phyloP scores from a whole-genome alignment of 129 eudicot species.

The Saussurea involucrata region DNA sequence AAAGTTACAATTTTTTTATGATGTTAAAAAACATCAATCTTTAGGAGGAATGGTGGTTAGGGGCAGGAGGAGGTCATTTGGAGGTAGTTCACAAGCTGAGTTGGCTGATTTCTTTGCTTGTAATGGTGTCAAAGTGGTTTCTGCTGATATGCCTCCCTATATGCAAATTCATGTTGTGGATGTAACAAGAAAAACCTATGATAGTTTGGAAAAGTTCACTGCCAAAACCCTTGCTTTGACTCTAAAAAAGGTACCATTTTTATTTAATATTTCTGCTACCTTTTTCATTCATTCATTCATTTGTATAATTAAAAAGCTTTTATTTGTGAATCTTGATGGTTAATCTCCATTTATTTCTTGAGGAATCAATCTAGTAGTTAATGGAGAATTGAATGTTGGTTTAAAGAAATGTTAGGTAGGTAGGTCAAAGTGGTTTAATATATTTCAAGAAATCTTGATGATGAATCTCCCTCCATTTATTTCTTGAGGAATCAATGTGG shows the following conservation, averaged over 20 bases:
- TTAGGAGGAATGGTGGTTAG: slow-evolving; percentile 6
- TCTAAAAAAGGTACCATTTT: slow-evolving; percentile 68
- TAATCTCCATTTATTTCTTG: background rate
- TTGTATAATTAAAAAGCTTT: background rate
- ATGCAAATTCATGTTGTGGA: slow-evolving; percentile 95
- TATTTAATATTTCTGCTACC: no score
- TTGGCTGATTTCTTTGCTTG: slow-evolving; percentile 66
- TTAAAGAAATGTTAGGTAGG: slow-evolving; percentile 8
- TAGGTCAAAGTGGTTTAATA: slow-evolving; percentile 13
- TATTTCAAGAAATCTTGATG: background rate
- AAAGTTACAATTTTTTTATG: slow-evolving; percentile 20
- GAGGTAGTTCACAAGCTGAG: slow-evolving; percentile 63
- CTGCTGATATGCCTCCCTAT: slow-evolving; percentile 92
- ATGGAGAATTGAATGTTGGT: slow-evolving; percentile 7
- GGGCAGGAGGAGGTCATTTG: slow-evolving; percentile 66
- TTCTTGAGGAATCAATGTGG: no score
- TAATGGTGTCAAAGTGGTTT: slow-evolving; percentile 78
- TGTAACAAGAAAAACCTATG: slow-evolving; percentile 78
- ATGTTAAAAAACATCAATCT: slow-evolving; percentile 29
- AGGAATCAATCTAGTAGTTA: slow-evolving; percentile 1
- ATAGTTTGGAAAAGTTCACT: slow-evolving; percentile 92
- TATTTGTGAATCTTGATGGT: background rate
- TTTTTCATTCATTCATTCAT: background rate
- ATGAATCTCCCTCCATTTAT: no score
- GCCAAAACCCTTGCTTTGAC: slow-evolving; percentile 80